Base-by-base conservation (phyloP, 208 protist genomes). In the Leptomonas seymouri region DNA sequence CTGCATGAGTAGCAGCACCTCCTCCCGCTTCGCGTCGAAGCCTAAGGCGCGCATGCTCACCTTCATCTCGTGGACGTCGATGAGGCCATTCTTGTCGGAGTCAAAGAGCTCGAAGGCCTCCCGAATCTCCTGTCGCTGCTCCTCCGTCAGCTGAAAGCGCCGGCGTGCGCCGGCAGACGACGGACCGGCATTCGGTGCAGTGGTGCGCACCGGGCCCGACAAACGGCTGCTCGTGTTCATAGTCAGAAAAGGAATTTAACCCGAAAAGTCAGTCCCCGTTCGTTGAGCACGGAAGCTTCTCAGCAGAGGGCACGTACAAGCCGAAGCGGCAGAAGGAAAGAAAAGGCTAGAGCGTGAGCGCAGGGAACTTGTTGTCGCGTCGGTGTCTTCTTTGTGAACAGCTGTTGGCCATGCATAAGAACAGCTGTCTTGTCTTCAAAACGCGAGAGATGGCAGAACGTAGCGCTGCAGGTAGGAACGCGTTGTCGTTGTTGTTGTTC, bases 21-120 rank as follows among this genome's bases (percentile, higher is more conserved):
- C 94, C 42, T 97, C 95, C 59, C 98, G 98, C 85, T 99, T 99
- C 11, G 92, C 97, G 67, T 99, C 98, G 82, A 99, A 99, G 31
- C 99, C 99, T 0, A 99, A 84, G 18, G 98, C 98, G 36, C 98
- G 92, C 97, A 99, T 99, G 41, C 98, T 98, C 36, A 99, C 98
- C 88, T 99, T 99, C 76, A 99, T 93, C 87, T 99, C 98, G 62
- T 99, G 98, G 20, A 90, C 94, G 67, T 99, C 99, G 66, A 99
- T 98, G 15, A 93, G 72, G 41, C 95, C 95, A 59, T 96, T 93
- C 67, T 97, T 97, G 68, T 99, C 97, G 3, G 86, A 94, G 74
- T 99, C 98, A 76, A 99, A 99, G 25, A 99, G 87, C 74, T 99
- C 98, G 79, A 99, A 99, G 0, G 98, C 98, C 85, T 99, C 99